phyloP scores from a whole-genome alignment of 75 land plant genomes.

The Pinus taeda region DNA sequence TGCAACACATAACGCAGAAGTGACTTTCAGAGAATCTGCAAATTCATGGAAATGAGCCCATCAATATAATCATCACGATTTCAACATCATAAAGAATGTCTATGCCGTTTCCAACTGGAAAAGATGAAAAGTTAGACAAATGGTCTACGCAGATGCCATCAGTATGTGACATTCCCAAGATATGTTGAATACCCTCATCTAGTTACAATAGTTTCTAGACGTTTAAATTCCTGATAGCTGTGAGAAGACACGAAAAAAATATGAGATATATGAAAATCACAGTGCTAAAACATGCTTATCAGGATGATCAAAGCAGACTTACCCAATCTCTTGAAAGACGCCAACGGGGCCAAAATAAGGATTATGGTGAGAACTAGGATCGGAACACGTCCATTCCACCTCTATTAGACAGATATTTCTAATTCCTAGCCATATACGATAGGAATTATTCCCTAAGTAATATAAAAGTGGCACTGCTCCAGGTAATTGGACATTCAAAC shows the following conservation, averaged over 20 bases:
- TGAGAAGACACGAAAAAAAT: background rate
- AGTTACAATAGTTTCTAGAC: background rate
- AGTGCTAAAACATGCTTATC: background rate
- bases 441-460: constrained; percentile 48
- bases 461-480: constrained; percentile 63
- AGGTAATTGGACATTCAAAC: background rate
- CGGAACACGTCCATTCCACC: constrained; percentile 78
- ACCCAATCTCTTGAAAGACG: constrained; percentile 82
- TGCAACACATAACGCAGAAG: constrained; percentile 89
- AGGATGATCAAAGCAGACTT: constrained; percentile 3
- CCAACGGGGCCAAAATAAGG: constrained; percentile 70
- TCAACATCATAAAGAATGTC: background rate
- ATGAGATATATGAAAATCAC: background rate
- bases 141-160: background rate
- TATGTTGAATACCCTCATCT: background rate
- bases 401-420: background rate
- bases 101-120: too few species aligned
- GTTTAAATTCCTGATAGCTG: background rate
- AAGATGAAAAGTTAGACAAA: background rate
- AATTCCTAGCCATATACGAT: background rate
- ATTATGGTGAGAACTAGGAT: constrained; percentile 71
- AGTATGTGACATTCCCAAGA: background rate
- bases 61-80: background rate
- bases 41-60: background rate
- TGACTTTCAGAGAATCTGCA: constrained; percentile 79